A percentile compares a stretch with the other conserved stretches of the same genome.
phyloP scores from a whole-genome alignment of 148 eudicot species.

The Tetragonia tetragonoides region DNA sequence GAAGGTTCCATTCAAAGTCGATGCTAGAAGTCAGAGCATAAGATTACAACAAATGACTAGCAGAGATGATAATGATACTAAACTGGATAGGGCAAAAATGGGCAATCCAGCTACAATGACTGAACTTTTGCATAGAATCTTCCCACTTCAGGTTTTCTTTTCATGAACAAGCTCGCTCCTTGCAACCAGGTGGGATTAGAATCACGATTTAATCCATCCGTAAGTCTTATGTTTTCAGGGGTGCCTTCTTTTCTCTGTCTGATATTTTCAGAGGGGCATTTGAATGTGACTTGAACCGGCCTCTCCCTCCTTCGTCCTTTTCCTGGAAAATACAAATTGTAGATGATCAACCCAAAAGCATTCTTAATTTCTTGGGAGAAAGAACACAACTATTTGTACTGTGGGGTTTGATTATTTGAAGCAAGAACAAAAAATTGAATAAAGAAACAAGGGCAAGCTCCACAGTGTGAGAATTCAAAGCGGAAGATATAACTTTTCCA shows the following conservation, averaged over 20 bases:
- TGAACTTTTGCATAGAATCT: constrained; percentile 5
- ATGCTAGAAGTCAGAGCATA: not conserved
- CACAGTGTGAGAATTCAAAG: too few relatives aligned
- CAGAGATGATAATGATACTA: not conserved
- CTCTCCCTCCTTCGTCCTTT: constrained; percentile 85
- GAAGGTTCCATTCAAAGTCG: not conserved
- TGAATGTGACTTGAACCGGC: constrained; percentile 93
- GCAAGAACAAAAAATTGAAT: not conserved
- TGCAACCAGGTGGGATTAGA: not conserved
- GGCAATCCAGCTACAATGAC: constrained; percentile 12
- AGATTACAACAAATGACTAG: constrained; percentile 22
- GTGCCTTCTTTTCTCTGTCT: constrained; percentile 94
- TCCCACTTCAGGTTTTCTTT: not conserved
- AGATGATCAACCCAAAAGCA: not conserved
- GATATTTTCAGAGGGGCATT: constrained; percentile 79
- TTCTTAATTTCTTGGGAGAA: not conserved
- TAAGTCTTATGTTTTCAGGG: constrained; percentile 51
- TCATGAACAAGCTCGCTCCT: constrained; percentile 8
- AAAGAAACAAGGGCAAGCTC: not conserved
- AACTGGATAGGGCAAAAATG: constrained; percentile 18
- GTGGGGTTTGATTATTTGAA: not conserved
- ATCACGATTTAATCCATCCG: not conserved
- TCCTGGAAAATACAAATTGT: constrained; percentile 45
- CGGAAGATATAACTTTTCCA: too few relatives aligned
- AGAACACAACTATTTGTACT: not conserved